Evolutionary conservation across 768 basidiomycete genomes (phyloP).

Genomic region (Suillus brevipes): DNA sequence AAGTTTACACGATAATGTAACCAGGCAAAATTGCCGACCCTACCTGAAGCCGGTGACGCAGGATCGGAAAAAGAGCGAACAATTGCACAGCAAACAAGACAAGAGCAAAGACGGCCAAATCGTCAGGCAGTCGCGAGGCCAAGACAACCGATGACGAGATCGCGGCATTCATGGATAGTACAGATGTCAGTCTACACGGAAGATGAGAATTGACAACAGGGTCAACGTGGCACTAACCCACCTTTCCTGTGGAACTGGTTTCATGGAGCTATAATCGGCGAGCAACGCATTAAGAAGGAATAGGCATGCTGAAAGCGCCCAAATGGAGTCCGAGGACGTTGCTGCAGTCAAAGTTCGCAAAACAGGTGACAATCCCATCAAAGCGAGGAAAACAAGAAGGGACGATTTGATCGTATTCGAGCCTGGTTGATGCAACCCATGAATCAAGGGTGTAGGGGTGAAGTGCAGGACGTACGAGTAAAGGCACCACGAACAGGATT

Average conservation of each 20-base stretch:
- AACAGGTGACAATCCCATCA: conserved; percentile 90
- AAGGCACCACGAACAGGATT: conserved; percentile 25
- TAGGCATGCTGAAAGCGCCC: conserved; percentile 87
- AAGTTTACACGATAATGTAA: conserved; percentile 15
- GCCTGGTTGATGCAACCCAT: conserved; percentile 41
- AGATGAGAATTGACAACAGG: conserved; percentile 24
- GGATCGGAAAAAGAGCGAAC: conserved; percentile 82
- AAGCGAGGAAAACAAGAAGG: conserved; percentile 81
- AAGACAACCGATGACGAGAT: conserved; percentile 92
- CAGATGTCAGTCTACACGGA: conserved; percentile 66
- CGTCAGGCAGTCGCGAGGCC: conserved; percentile 83
- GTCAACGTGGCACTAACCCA: conserved; percentile 32
- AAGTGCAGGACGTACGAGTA: conserved; percentile 25
- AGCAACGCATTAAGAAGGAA: conserved; percentile 81
- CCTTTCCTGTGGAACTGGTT: conserved; percentile 58
- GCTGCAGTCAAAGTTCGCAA: conserved; percentile 90
- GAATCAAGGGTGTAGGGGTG: conserved; percentile 7
- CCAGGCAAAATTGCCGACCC: conserved; percentile 17
- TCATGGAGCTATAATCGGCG: conserved; percentile 72
- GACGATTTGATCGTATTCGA: conserved; percentile 77
- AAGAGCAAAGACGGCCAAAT: conserved; percentile 86
- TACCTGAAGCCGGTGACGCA: conserved; percentile 75
- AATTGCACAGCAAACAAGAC: conserved; percentile 80
- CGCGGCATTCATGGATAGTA: conserved; percentile 87
- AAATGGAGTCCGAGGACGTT: conserved; percentile 95